Percentiles rank a stretch among this genome's conserved stretches.
Conservation (phyloP, 306 rosid genomes). For the Dalbergia cochinchinensis region DNA sequence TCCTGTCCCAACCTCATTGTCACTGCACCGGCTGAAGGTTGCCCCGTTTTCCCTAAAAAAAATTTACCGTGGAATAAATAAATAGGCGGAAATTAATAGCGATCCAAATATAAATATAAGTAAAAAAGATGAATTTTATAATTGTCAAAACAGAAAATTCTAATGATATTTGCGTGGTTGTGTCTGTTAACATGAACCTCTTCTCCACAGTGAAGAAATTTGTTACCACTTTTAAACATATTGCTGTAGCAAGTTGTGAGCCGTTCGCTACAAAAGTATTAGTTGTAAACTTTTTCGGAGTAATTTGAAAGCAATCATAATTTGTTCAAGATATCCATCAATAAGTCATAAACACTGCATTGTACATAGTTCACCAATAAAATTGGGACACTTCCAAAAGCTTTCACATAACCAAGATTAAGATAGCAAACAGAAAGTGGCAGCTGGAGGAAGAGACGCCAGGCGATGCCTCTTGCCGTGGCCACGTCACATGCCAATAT, state of each 20-base stretch:
- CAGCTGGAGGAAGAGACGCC: too few species aligned
- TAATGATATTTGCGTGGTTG: background rate
- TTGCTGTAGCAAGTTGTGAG: background rate
- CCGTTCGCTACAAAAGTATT: background rate
- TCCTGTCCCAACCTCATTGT: background rate
- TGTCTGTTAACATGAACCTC: too few species aligned
- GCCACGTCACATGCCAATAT: too few species aligned
- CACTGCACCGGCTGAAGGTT: background rate
- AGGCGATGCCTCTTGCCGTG: too few species aligned
- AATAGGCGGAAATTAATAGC: background rate
- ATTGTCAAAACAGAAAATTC: background rate
- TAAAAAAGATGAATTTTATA: background rate
- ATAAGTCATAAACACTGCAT: background rate
- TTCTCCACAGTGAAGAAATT: background rate
- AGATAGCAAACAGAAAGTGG: too few species aligned
- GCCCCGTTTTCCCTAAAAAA: background rate
- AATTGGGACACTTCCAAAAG: too few species aligned
- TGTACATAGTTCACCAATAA: too few species aligned
- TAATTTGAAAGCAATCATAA: background rate
- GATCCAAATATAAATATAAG: too few species aligned
- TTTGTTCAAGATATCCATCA: background rate
- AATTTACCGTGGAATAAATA: too few species aligned
- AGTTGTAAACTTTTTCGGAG: background rate
- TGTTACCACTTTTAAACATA: background rate
- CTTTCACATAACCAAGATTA: too few species aligned